Evolutionary conservation across 768 basidiomycete genomes (phyloP), one percentile per base, ranked within the genome.

Genomic region (Tulasnella sp.): DNA sequence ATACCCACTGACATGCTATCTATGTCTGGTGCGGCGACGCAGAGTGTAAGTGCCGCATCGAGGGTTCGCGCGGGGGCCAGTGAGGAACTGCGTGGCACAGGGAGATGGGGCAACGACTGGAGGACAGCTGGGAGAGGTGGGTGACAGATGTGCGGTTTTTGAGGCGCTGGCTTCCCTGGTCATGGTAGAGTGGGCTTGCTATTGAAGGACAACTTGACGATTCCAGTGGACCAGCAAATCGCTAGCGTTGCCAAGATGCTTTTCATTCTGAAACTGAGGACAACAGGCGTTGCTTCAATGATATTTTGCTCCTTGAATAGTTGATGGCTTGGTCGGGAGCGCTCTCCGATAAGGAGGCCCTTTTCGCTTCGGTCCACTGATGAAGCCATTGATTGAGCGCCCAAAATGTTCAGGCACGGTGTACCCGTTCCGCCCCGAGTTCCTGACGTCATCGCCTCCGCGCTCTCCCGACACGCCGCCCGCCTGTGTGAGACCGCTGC

Each of bases 1-100:
- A 91, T 84, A 6, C 89, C 89, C 34, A 91, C 83, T 0, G 88
- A 87, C 34, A 91, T 85, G 79, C 89, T 89, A 83, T 91, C 89
- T 6, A 91, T 88, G 72, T 87, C 87, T 34, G 46, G 40, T 11
- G 22, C 40, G 20, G 75, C 37, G 31, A 37, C 58, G 31, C 37
- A 18, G 77, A 60, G 34, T 60, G 48, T 40, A 34, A 78, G 77
- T 40, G 37, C 46, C 24, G 54, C 48, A 54, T 60, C 48, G n/a
- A 78, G 77, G 16, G 31, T 24, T 16, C 54, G 40, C 16, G 77
- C 46, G 4, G 77, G n/a, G n/a, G n/a, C n/a, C 77, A n/a, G 42
- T 20, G 77, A 50, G 28, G 77, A 78, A 60, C 42, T 50, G 54
- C 37, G 58, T 8, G 42, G 18, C 31, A 8, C 50, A 20, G 4